phyloP scores from a whole-genome alignment of 768 basidiomycete genomes.

The Dioszegia crocea region DNA sequence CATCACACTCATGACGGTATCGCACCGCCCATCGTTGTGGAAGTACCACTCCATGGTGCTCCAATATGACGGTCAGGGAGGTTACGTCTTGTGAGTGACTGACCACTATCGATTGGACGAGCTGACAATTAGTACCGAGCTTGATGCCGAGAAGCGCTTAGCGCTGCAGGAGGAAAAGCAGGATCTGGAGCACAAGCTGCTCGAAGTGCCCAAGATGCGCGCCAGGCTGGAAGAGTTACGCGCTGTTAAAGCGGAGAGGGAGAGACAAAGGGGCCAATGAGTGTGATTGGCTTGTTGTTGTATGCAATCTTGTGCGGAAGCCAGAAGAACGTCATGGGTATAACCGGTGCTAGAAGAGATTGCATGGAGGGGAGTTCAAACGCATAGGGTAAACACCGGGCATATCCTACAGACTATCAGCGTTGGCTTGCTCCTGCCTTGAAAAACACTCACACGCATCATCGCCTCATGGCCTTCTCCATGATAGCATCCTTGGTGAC shows the following conservation, averaged over 20 bases:
- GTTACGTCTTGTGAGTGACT: conserved; percentile 79
- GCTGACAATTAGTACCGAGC: conserved; percentile 61
- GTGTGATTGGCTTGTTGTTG: background rate
- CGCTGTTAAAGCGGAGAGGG: conserved; percentile 47
- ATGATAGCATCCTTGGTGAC: conserved; percentile 59
- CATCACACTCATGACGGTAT: conserved; percentile 90
- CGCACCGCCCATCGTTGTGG: conserved; percentile 87
- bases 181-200: conserved; percentile 71
- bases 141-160: conserved; percentile 83
- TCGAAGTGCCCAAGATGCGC: conserved; percentile 85
- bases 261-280: background rate
- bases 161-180: conserved; percentile 95
- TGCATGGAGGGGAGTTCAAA: no score
- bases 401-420: no score
- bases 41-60: conserved; percentile 74
- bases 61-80: conserved; percentile 90
- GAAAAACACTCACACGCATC: conserved; percentile 7
- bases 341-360: no score
- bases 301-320: background rate
- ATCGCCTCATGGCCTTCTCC: conserved; percentile 30
- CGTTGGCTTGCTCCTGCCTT: no score
- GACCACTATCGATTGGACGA: background rate
- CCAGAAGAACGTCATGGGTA: no score
- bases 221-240: conserved; percentile 67
- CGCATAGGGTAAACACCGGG: no score